Conservation (phyloP, 1,284 basidiomycete genomes). For the Leucoagaricus sp. region DNA sequence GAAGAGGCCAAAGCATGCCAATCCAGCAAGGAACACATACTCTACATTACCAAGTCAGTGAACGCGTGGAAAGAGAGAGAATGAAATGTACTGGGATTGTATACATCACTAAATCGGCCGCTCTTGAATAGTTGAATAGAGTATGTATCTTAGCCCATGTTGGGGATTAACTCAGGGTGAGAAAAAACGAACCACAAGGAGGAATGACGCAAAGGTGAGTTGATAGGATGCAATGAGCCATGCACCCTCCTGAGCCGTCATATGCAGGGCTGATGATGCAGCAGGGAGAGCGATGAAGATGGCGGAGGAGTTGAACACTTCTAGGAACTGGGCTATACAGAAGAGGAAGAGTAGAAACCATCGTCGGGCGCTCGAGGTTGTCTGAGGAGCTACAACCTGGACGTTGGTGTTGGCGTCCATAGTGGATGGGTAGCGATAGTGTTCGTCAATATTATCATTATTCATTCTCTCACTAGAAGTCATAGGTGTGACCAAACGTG, state of each 20-base stretch:
- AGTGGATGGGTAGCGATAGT: not conserved
- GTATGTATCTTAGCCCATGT: too few species aligned
- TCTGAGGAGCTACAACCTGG: not conserved
- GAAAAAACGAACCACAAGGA: not conserved
- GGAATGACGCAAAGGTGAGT: not conserved
- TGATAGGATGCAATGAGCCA: slow-evolving; percentile 1
- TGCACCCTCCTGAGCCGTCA: not conserved
- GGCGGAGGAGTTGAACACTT: not conserved
- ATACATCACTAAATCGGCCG: not conserved
- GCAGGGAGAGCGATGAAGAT: not conserved
- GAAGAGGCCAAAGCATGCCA: not conserved
- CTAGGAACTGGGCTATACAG: not conserved
- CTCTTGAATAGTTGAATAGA: not conserved
- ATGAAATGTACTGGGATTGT: not conserved
- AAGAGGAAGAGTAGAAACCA: slow-evolving; percentile 2
- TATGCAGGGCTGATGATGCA: not conserved
- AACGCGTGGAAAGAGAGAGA: not conserved
- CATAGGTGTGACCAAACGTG: too few species aligned
- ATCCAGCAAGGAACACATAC: not conserved
- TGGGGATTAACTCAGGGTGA: not conserved
- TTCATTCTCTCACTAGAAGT: too few species aligned
- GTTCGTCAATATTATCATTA: not conserved
- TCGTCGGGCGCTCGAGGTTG: not conserved
- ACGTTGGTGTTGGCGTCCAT: not conserved
- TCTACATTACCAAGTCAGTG: not conserved